phyloP scores from a whole-genome alignment of 306 rosid genomes.

The Trifolium subterraneum region DNA sequence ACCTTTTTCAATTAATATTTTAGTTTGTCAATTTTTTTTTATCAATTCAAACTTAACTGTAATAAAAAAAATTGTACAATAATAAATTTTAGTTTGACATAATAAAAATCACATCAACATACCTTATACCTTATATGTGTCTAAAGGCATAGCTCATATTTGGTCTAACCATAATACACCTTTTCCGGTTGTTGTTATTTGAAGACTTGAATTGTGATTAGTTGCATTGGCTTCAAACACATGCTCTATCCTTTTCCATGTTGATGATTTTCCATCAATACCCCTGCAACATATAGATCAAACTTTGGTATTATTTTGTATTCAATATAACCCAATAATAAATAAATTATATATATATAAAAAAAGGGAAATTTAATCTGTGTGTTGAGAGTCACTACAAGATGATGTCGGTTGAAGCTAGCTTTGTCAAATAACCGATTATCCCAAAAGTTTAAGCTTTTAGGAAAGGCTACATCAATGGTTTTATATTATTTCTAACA shows the following conservation, averaged over 20 bases:
- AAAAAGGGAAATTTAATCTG: background rate
- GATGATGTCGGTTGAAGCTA: slow-evolving; percentile 50
- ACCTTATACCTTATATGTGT: slow-evolving; percentile 48
- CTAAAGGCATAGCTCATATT: slow-evolving; percentile 45
- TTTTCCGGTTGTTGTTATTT: slow-evolving; percentile 25
- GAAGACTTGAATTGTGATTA: slow-evolving; percentile 34
- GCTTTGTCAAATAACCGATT: no score
- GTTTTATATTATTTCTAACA: no score
- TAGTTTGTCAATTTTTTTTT: no score
- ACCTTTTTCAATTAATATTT: no score
- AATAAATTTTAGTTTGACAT: no score
- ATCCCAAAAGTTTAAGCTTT: no score
- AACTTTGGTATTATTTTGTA: background rate
- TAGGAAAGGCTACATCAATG: no score
- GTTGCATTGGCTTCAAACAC: slow-evolving; percentile 21
- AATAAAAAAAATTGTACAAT: no score
- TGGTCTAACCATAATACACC: slow-evolving; percentile 45
- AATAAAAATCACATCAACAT: background rate
- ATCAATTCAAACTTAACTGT: no score
- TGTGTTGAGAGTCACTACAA: background rate
- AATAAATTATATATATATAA: background rate
- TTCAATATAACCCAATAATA: background rate
- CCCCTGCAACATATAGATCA: background rate
- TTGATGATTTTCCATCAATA: background rate
- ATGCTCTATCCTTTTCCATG: slow-evolving; percentile 36